A percentile compares a stretch with the other conserved stretches of the same genome.
Conservation (phyloP, 352 stramenopile genomes). For the Phytophthora fragariaefolia region DNA sequence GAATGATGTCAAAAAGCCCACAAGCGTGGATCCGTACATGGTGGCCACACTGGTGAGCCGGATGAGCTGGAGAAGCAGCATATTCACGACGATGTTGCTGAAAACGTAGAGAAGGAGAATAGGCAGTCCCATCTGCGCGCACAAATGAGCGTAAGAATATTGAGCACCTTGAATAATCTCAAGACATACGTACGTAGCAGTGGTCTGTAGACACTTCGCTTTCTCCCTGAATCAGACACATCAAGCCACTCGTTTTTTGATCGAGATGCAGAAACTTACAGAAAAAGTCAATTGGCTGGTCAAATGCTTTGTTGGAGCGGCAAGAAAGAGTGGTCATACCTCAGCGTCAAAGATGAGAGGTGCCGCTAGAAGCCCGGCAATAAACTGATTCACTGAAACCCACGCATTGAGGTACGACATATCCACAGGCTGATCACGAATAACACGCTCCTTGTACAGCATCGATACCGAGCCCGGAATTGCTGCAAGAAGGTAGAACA, state of each 20-base stretch:
- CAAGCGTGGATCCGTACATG: slow-evolving; percentile 74
- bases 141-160: not conserved
- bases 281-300: not conserved
- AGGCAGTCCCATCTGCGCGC: slow-evolving; percentile 63
- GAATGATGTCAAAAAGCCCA: slow-evolving; percentile 82
- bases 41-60: slow-evolving; percentile 80
- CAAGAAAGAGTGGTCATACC: slow-evolving; percentile 28
- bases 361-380: slow-evolving; percentile 79
- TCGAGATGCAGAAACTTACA: slow-evolving; percentile 65
- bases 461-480: slow-evolving; percentile 83
- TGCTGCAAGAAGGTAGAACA: slow-evolving; percentile 83
- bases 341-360: slow-evolving; percentile 84
- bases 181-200: slow-evolving; percentile 65
- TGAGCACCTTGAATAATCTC: not conserved
- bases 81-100: slow-evolving; percentile 83
- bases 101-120: slow-evolving; percentile 78
- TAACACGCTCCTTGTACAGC: slow-evolving; percentile 87
- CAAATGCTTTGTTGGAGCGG: not conserved
- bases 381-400: slow-evolving; percentile 88
- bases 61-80: slow-evolving; percentile 76
- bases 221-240: slow-evolving; percentile 82
- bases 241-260: slow-evolving; percentile 80
- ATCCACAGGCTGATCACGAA: slow-evolving; percentile 86
- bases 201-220: slow-evolving; percentile 71
- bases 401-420: slow-evolving; percentile 90